Base-by-base conservation (phyloP, 2,329 filamentous ascomycete genomes). In the Fusarium equiseti region DNA sequence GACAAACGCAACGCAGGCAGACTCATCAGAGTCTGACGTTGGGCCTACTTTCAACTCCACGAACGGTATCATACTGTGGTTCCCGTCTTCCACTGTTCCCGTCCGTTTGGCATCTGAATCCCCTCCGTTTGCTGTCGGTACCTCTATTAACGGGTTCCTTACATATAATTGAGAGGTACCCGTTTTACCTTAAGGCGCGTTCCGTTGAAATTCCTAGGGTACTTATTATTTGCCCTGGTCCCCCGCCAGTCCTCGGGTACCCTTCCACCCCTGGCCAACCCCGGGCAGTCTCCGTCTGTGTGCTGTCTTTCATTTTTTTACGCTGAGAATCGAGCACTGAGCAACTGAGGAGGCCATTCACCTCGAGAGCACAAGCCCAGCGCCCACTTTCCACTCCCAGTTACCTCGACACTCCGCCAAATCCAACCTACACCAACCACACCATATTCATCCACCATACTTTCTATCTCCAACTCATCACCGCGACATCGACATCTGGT, bases 331-430 rank as follows among this genome's bases (percentile, higher is more conserved):
- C 50, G 50, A 53, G 50, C 50, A 53, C 50, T 53, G 35, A 53
- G 50, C 62, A 59, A 54, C 54, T 54, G 66, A 68, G 64, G 65
- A 44, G 59, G 48, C 55, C 63, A 53, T 70, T 70, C 67, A 63
- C 67, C 67, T 70, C 52, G 57, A 71, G 71, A 68, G 64, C 63
- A 68, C 63, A 71, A 71, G 65, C 68, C 64, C 69, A 56, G 65
- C 68, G 65, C 69, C 68, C 68, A 71, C 69, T 71, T 72, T 72
- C 68, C 68, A 72, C 69, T 71, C 68, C 68, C 68, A 71, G 68
- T 71, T 72, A 72, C 68, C 69, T 72, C 68, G 60, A 71, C 69
- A 59, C 68, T 70, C 65, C 65, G 65, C 69, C 69, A 72, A 71
- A 71, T 72, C 69, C 69, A 71, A 71, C 68, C 69, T 70, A 71